phyloP scores from a whole-genome alignment of 73 alveolate species.

The Paramecium pentaurelia region DNA sequence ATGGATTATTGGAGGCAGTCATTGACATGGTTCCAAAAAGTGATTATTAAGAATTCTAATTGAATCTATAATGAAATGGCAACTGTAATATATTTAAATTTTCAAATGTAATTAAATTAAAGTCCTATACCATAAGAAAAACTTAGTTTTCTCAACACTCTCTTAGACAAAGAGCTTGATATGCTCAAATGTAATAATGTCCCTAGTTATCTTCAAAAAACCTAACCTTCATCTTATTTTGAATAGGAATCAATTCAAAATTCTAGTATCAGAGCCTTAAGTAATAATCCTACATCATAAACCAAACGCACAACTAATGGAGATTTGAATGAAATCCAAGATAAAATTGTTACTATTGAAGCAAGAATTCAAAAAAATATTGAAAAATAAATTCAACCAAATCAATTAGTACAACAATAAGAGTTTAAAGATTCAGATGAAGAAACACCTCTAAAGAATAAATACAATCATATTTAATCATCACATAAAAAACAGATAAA shows the following conservation, averaged over 20 bases:
- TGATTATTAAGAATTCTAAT: constrained; percentile 7
- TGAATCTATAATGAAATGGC: neutral
- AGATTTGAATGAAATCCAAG: neutral
- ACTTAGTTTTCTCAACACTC: neutral
- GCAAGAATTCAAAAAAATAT: constrained; percentile 32
- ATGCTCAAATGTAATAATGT: neutral
- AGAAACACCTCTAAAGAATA: constrained; percentile 23
- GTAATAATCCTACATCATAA: constrained; percentile 18
- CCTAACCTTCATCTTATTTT: neutral
- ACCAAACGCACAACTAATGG: neutral
- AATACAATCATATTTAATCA: neutral
- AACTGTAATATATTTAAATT: neutral
- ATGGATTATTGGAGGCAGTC: neutral
- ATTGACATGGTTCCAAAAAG: constrained; percentile 20
- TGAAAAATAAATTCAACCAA: neutral
- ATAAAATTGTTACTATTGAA: neutral
- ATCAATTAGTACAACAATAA: neutral
- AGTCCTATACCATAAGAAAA: constrained; percentile 27
- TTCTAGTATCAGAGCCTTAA: constrained; percentile 35
- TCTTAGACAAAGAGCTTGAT: constrained; percentile 21
- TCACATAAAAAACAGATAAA: neutral
- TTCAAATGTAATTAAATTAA: neutral
- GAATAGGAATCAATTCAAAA: neutral
- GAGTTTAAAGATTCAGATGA: constrained; percentile 28
- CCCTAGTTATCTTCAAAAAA: neutral